phyloP scores from a whole-genome alignment of 208 protist species.

The Acanthamoeba healyi region DNA sequence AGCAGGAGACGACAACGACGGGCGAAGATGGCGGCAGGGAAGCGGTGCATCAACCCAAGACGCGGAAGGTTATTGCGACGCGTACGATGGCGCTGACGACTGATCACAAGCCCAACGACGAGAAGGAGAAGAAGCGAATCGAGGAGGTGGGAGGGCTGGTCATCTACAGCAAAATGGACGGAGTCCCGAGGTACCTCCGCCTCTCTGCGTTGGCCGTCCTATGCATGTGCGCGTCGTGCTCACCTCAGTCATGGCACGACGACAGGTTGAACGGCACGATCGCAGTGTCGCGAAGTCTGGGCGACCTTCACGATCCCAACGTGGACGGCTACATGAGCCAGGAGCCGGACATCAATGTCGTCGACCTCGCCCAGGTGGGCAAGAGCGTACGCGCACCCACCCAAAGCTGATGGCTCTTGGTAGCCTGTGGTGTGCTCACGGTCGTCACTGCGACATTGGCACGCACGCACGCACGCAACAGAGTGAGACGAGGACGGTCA shows the following conservation, averaged over 20 bases:
- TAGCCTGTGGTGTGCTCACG: too few relatives aligned
- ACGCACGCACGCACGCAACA: too few relatives aligned
- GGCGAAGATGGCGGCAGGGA: neutral
- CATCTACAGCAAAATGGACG: conserved; percentile 20
- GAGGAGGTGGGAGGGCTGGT: conserved; percentile 83
- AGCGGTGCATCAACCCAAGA: neutral
- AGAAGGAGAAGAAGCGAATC: conserved; percentile 85
- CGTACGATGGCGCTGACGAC: neutral
- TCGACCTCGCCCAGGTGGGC: conserved; percentile 24
- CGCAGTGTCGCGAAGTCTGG: conserved; percentile 86
- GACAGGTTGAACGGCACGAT: conserved; percentile 82
- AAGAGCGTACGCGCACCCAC: neutral
- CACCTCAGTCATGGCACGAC: too few relatives aligned
- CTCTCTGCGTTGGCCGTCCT: neutral
- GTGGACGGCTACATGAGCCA: conserved; percentile 42
- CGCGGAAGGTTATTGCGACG: neutral
- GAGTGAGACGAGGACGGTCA: conserved; percentile 1
- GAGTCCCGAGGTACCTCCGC: conserved; percentile 76
- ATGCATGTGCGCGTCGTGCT: too few relatives aligned
- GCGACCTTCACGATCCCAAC: conserved; percentile 80
- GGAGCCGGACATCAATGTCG: neutral
- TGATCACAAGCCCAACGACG: conserved; percentile 87
- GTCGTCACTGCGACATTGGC: too few relatives aligned
- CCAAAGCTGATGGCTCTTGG: too few relatives aligned
- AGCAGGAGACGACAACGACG: neutral